These are phyloP conservation scores for Fusarium anguioides DNA, from an alignment of 2,329 filamentous ascomycete genomes.

Conservation along the genomic window DNA sequence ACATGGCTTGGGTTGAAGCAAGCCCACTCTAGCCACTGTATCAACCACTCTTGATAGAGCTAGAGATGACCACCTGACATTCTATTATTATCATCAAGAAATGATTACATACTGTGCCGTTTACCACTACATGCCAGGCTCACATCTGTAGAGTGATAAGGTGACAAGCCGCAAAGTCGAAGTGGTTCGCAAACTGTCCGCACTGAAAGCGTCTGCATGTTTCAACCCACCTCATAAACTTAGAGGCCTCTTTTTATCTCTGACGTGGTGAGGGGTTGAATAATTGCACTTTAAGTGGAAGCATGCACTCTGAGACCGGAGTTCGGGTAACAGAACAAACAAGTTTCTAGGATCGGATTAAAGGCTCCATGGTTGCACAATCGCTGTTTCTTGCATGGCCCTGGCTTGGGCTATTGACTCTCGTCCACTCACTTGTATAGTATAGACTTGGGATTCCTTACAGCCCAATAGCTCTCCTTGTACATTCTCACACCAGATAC, in stretches of 20 bases:
- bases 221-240: conserved; percentile 21
- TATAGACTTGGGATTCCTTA: no score
- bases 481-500: neutral
- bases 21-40: neutral
- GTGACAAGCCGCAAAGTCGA: neutral
- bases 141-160: neutral
- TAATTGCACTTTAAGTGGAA: neutral
- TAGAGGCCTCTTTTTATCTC: neutral
- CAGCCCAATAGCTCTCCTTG: neutral
- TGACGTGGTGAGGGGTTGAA: conserved; percentile 5
- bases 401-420: neutral
- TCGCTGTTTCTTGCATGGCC: neutral
- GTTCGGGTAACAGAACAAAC: neutral
- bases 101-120: neutral
- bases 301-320: conserved; percentile 5
- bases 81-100: neutral
- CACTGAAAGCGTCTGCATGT: conserved; percentile 9
- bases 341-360: neutral
- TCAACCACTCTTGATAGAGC: neutral
- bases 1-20: neutral
- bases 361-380: neutral
- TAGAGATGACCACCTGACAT: conserved; percentile 28
- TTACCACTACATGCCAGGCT: neutral
- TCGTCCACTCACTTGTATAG: neutral
- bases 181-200: conserved; percentile 15